Conservation (phyloP, 2,329 filamentous ascomycete genomes). For the Penicillium sp. region DNA sequence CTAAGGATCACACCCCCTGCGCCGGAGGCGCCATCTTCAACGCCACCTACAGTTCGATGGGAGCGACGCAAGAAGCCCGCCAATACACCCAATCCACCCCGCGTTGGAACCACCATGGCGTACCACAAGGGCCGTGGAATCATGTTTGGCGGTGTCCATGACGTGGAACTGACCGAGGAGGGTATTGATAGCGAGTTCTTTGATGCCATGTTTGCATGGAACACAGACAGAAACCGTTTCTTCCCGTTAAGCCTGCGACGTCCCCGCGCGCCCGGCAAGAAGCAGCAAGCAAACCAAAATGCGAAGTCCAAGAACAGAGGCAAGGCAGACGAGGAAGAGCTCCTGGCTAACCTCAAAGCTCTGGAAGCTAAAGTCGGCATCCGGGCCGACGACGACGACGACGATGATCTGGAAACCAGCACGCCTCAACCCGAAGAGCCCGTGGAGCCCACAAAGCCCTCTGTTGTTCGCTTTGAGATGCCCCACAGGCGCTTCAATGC, state of each 20-base stretch:
- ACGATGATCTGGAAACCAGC: slow-evolving; percentile 38
- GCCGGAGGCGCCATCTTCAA: slow-evolving; percentile 61
- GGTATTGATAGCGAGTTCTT: slow-evolving; percentile 98
- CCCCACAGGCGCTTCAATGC: slow-evolving; percentile 90
- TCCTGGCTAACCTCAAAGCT: slow-evolving; percentile 79
- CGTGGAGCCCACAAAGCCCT: slow-evolving; percentile 53
- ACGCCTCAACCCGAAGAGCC: slow-evolving; percentile 53
- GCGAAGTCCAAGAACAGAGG: slow-evolving; percentile 62
- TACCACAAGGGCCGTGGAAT: slow-evolving; percentile 92
- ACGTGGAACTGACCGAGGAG: slow-evolving; percentile 86
- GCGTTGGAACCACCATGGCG: slow-evolving; percentile 89
- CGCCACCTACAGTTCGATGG: slow-evolving; percentile 76
- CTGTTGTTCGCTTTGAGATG: slow-evolving; percentile 71
- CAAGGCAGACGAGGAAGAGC: slow-evolving; percentile 86
- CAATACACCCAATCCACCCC: slow-evolving; percentile 76
- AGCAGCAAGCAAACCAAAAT: slow-evolving; percentile 45
- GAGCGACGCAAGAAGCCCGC: slow-evolving; percentile 88
- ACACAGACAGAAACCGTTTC: slow-evolving; percentile 90
- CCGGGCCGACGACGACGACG: slow-evolving; percentile 49
- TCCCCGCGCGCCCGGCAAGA: slow-evolving; percentile 64
- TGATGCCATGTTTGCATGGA: slow-evolving; percentile 87
- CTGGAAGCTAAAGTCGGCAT: slow-evolving; percentile 71
- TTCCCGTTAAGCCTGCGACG: slow-evolving; percentile 78
- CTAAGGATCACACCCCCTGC: slow-evolving; percentile 72
- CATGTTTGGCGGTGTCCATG: slow-evolving; percentile 89